Conservation (phyloP, 108 stramenopile genomes). For the Cyclostephanos tholiformis region DNA sequence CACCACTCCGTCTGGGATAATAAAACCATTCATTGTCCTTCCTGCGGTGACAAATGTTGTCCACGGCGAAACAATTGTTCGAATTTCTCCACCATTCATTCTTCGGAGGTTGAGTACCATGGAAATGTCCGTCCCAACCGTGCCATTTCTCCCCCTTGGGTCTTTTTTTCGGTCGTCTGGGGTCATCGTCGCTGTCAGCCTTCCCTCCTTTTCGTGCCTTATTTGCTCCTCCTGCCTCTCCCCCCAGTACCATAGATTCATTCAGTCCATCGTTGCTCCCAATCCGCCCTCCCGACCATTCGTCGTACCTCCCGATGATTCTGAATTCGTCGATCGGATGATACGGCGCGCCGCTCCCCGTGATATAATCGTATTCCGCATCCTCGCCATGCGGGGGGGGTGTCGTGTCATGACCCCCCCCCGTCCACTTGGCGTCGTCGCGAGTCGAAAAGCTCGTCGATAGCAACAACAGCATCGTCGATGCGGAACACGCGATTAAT, state of each 20-base stretch:
- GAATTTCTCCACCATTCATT: conserved; percentile 37
- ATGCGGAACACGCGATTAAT: neutral
- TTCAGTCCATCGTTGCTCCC: neutral
- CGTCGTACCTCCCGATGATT: neutral
- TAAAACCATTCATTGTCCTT: conserved; percentile 39
- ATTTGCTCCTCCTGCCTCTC: neutral
- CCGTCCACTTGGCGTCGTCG: neutral
- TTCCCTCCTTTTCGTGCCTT: neutral
- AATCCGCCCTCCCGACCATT: neutral
- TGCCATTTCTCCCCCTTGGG: conserved; percentile 16
- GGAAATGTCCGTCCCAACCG: neutral
- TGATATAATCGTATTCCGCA: neutral
- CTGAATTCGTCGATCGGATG: neutral
- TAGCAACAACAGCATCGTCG: neutral
- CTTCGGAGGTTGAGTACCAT: neutral
- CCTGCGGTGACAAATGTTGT: conserved; percentile 34
- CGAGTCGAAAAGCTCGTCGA: neutral
- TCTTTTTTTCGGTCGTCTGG: neutral
- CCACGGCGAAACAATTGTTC: conserved; percentile 24
- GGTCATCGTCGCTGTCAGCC: neutral
- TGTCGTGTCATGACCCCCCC: neutral
- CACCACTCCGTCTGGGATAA: neutral
- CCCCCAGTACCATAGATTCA: neutral
- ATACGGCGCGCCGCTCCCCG: neutral
- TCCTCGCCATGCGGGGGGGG: neutral